Base-by-base conservation (phyloP, 78 protist species). In the Bigelowiella natans region DNA sequence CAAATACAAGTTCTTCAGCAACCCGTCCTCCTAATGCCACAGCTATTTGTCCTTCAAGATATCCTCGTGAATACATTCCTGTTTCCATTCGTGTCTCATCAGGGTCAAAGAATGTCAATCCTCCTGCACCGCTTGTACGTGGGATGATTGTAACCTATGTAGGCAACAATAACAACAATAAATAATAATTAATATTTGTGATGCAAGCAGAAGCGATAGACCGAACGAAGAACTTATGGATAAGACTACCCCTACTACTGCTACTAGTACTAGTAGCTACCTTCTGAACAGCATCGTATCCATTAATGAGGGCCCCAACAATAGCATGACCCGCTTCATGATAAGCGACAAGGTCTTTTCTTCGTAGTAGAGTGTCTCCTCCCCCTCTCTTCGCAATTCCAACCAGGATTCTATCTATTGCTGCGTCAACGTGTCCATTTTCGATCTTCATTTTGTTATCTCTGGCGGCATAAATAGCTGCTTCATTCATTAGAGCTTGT, bases 321-420 rank as follows among this genome's bases (percentile, higher is more conserved):
- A 96, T 88, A 51, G 99, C 98, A 87, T 98, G 99, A 34, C 99
- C 99, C 1, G 99, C 98, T 92, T 98, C 99, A 93, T 98, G 99
- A 91, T 97, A 96, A 2, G 99, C 99, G n/a, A n/a, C n/a, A n/a
- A n/a, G n/a, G n/a, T n/a, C n/a, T n/a, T n/a, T n/a, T n/a, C n/a
- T n/a, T n/a, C n/a, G n/a, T n/a, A n/a, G n/a, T n/a, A n/a, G n/a
- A n/a, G n/a, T n/a, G n/a, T n/a, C n/a, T n/a, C n/a, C n/a, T 38
- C 88, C 30, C 64, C 88, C n/a, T n/a, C n/a, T n/a, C 91, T 92
- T 92, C 85, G 82, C 91, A 38, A 88, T 28, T 11, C 93, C 93
- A 73, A 88, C 88, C 28, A 86, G 83, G 84, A 83, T 82, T 83
- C 93, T 90, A 89, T 92, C 93, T 28, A 88, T 88, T 28, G 93